These are phyloP conservation scores for Hemisphaericaspora xylofermentans DNA, from an alignment of 1,139 yeast genomes.

Conservation along the genomic window DNA sequence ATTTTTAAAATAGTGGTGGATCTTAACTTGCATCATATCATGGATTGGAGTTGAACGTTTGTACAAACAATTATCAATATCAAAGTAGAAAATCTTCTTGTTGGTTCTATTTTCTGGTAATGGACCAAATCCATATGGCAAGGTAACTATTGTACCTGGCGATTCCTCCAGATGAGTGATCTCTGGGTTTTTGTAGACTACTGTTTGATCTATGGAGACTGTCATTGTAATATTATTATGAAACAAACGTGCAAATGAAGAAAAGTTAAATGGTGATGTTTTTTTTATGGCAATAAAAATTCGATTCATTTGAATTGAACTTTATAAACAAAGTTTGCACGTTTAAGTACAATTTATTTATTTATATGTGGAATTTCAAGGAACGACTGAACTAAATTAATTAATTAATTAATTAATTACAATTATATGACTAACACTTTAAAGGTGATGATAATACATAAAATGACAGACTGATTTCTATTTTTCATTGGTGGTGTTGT, in stretches of 20 bases:
- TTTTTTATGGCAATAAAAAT: not conserved
- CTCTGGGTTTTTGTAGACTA: constrained; percentile 26
- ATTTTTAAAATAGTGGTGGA: constrained; percentile 75
- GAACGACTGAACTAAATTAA: too few relatives aligned
- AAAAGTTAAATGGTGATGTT: not conserved
- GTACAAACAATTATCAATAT: constrained; percentile 89
- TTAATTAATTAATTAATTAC: too few relatives aligned
- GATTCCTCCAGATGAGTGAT: constrained; percentile 14
- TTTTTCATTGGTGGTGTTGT: too few relatives aligned
- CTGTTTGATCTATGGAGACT: constrained; percentile 7
- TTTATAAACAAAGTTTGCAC: too few relatives aligned
- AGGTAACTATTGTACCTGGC: constrained; percentile 36
- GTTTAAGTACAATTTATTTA: too few relatives aligned
- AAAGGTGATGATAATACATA: too few relatives aligned
- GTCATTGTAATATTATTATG: constrained; percentile 4
- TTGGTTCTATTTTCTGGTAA: constrained; percentile 30
- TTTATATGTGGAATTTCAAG: too few relatives aligned
- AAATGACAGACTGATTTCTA: too few relatives aligned
- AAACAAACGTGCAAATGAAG: not conserved
- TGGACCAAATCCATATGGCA: constrained; percentile 51
- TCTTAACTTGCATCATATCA: constrained; percentile 83
- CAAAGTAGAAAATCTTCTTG: constrained; percentile 72
- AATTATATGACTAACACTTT: not conserved
- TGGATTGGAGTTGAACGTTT: constrained; percentile 71
- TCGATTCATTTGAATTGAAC: too few relatives aligned